Conservation (phyloP, 2,329 filamentous ascomycete genomes). For the Trichophyton simii region DNA sequence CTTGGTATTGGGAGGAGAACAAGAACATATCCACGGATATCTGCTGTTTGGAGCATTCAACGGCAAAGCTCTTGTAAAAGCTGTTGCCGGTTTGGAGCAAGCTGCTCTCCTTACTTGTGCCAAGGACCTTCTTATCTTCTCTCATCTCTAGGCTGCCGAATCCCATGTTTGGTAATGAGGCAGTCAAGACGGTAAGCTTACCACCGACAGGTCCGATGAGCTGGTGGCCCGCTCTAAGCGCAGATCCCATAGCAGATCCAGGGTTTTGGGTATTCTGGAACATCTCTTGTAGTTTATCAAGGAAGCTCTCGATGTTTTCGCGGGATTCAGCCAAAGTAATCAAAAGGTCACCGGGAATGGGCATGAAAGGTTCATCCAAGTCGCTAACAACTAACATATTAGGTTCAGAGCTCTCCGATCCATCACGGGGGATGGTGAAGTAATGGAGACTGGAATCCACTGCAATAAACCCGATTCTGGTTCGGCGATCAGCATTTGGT, state of each 20-base stretch:
- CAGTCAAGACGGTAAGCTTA: slow-evolving; percentile 84
- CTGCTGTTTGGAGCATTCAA: slow-evolving; percentile 97
- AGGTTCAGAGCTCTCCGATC: slow-evolving; percentile 70
- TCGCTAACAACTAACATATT: slow-evolving; percentile 91
- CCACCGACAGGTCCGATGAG: slow-evolving; percentile 88
- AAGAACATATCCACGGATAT: slow-evolving; percentile 98
- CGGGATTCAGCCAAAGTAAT: slow-evolving; percentile 82
- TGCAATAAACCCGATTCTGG: slow-evolving; percentile 84
- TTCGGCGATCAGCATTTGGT: slow-evolving; percentile 92
- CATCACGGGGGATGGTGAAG: slow-evolving; percentile 85
- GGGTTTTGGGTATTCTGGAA: slow-evolving; percentile 88
- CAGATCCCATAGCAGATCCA: slow-evolving; percentile 88
- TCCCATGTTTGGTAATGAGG: slow-evolving; percentile 80
- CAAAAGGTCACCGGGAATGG: slow-evolving; percentile 80
- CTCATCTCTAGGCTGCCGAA: slow-evolving; percentile 83
- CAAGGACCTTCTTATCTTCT: slow-evolving; percentile 90
- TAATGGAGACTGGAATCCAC: slow-evolving; percentile 93
- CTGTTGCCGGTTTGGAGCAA: slow-evolving; percentile 85
- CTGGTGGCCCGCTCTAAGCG: slow-evolving; percentile 84
- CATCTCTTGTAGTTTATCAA: slow-evolving; percentile 86
- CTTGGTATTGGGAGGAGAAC: slow-evolving; percentile 91
- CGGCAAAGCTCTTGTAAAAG: slow-evolving; percentile 98
- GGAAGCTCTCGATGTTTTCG: slow-evolving; percentile 80
- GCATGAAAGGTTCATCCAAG: slow-evolving; percentile 89
- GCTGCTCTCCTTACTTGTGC: slow-evolving; percentile 79